phyloP scores from a whole-genome alignment of 805 yeast species.

The Teunomyces tritomae region DNA sequence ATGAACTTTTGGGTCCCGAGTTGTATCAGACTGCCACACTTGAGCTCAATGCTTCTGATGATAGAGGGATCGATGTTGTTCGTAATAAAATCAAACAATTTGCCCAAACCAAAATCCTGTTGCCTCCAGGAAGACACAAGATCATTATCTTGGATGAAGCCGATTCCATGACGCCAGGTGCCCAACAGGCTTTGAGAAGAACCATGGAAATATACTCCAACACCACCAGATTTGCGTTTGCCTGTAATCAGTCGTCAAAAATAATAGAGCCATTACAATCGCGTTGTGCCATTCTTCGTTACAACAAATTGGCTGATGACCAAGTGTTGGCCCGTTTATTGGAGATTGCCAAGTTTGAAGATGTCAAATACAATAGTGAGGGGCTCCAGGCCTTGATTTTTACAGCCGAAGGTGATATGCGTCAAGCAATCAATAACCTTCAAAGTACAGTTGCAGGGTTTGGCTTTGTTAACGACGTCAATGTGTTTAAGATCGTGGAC shows the following conservation, averaged over 20 bases:
- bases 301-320: slow-evolving; percentile 74
- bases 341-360: slow-evolving; percentile 66
- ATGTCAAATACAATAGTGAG: slow-evolving; percentile 77
- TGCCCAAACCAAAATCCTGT: slow-evolving; percentile 87
- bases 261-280: slow-evolving; percentile 96
- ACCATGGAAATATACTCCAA: slow-evolving; percentile 96
- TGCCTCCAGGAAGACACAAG: slow-evolving; percentile 90
- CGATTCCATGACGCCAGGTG: slow-evolving; percentile 95
- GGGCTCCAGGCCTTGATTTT: slow-evolving; percentile 91
- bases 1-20: slow-evolving; percentile 69
- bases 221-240: slow-evolving; percentile 97
- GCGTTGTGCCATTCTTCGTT: slow-evolving; percentile 91
- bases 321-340: slow-evolving; percentile 77
- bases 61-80: slow-evolving; percentile 95
- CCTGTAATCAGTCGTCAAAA: slow-evolving; percentile 91
- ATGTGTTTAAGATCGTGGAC: slow-evolving; percentile 93
- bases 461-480: slow-evolving; percentile 84
- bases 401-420: slow-evolving; percentile 98
- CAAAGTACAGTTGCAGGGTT: slow-evolving; percentile 95
- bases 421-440: slow-evolving; percentile 92
- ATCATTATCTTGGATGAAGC: slow-evolving; percentile 93
- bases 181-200: slow-evolving; percentile 90
- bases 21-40: slow-evolving; percentile 77
- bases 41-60: slow-evolving; percentile 95
- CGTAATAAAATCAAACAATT: slow-evolving; percentile 90